Evolutionary conservation across 768 basidiomycete species (phyloP).

Genomic region (Hygrocybe punicea): DNA sequence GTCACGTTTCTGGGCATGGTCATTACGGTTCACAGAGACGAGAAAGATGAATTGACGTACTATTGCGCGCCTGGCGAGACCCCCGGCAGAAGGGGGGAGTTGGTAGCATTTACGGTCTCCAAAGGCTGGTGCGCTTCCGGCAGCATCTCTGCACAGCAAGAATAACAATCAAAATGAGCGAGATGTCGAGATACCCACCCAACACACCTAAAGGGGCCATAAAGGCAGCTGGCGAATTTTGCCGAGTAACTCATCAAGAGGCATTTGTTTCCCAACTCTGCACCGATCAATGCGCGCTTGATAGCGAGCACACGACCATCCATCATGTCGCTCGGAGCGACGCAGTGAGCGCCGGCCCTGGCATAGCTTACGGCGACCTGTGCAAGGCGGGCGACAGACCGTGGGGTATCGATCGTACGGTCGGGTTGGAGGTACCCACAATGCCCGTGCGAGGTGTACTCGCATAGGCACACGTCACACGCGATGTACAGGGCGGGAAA

Average conservation of each 20-base stretch:
- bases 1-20: constrained; percentile 69
- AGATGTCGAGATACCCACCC: too few relatives aligned
- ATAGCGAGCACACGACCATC: constrained; percentile 90
- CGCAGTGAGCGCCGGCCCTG: constrained; percentile 92
- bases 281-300: constrained; percentile 79
- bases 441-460: constrained; percentile 98
- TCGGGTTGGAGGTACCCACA: constrained; percentile 79
- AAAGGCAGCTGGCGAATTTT: constrained; percentile 92
- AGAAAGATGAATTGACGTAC: constrained; percentile 45
- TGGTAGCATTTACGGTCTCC: constrained; percentile 98
- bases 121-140: constrained; percentile 91
- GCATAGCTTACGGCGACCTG: constrained; percentile 92
- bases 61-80: constrained; percentile 89
- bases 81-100: constrained; percentile 82
- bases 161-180: neutral
- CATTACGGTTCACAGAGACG: neutral
- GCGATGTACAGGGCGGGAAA: constrained; percentile 89
- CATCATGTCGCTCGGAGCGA: constrained; percentile 99
- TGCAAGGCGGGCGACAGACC: constrained; percentile 84
- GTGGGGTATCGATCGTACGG: constrained; percentile 71
- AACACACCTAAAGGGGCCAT: constrained; percentile 89
- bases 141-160: constrained; percentile 73
- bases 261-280: constrained; percentile 81
- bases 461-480: constrained; percentile 97
- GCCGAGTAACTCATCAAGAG: constrained; percentile 96